These are phyloP conservation scores for Sugiyamaella qingdaonensis DNA, from an alignment of 805 yeast genomes.

Conservation along the genomic window DNA sequence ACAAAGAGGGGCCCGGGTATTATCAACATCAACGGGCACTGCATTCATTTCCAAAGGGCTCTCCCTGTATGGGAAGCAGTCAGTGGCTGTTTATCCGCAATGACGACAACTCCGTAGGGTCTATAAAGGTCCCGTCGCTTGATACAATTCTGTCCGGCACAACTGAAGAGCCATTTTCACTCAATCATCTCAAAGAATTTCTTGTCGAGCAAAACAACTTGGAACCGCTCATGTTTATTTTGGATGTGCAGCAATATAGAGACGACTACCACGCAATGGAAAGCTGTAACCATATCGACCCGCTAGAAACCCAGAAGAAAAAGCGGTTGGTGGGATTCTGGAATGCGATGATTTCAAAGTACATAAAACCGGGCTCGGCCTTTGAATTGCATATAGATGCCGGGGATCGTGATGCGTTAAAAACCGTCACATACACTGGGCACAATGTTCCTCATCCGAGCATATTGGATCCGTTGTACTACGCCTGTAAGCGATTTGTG, in stretches of 20 bases:
- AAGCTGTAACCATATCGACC: background rate
- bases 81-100: background rate
- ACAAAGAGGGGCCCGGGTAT: no score
- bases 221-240: constrained; percentile 31
- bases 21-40: background rate
- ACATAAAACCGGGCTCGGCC: background rate
- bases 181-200: constrained; percentile 27
- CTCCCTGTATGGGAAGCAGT: background rate
- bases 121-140: constrained; percentile 13
- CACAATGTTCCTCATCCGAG: background rate
- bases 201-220: constrained; percentile 30
- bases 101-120: background rate
- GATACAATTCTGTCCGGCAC: constrained; percentile 26
- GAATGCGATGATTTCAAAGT: background rate
- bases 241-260: constrained; percentile 27
- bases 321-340: background rate
- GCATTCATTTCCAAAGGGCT: background rate
- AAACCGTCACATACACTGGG: background rate
- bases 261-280: background rate
- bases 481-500: background rate
- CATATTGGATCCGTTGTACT: background rate
- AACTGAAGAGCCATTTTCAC: constrained; percentile 27
- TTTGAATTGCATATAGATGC: background rate
- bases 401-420: background rate
- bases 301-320: background rate